phyloP scores from a whole-genome alignment of 163 green algal genomes.

The Chloromonas sp. region DNA sequence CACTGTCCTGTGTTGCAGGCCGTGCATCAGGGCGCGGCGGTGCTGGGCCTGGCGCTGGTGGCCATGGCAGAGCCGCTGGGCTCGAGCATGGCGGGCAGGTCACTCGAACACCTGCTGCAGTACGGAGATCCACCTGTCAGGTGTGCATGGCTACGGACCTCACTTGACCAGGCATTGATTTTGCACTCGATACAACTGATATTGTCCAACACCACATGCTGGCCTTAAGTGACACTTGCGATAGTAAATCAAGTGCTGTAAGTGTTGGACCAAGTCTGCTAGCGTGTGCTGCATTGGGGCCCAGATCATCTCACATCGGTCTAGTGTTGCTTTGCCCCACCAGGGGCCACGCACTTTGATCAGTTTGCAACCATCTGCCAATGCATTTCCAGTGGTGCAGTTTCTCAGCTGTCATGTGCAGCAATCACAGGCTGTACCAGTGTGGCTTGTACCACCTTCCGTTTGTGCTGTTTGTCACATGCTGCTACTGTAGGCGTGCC shows the following conservation, averaged over 20 bases:
- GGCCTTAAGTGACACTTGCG: background rate
- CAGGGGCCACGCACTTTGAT: background rate
- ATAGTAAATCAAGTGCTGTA: background rate
- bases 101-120: constrained; percentile 95
- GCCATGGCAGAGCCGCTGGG: constrained; percentile 93
- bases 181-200: background rate
- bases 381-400: too few species aligned
- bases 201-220: background rate
- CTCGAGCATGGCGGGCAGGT: constrained; percentile 74
- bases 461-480: too few species aligned
- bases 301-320: background rate
- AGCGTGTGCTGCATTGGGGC: background rate
- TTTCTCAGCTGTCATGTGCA: too few species aligned
- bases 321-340: background rate
- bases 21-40: constrained; percentile 69
- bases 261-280: too few species aligned
- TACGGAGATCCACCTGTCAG: constrained; percentile 18
- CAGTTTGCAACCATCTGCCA: too few species aligned
- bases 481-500: constrained; percentile 22
- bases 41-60: constrained; percentile 88
- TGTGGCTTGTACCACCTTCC: too few species aligned
- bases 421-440: too few species aligned
- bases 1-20: constrained; percentile 27
- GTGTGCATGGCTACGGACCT: background rate
- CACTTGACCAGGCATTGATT: background rate